Percentiles rank a stretch among this genome's conserved stretches.
Conservation (phyloP, 306 rosid species). For the Alnus rubra region DNA sequence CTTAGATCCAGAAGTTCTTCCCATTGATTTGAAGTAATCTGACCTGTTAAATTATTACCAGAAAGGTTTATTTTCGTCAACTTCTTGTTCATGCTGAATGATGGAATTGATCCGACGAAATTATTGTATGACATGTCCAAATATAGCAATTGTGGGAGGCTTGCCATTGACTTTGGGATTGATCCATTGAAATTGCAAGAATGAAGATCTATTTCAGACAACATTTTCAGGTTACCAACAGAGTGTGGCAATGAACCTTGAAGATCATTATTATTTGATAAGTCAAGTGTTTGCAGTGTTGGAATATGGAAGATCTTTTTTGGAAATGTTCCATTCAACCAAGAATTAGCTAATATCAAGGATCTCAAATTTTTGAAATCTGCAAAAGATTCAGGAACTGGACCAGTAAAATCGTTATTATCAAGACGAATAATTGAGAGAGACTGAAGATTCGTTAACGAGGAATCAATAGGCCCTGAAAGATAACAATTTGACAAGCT, state of each 20-base stretch:
- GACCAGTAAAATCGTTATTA: slow-evolving; percentile 17
- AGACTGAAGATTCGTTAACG: neutral
- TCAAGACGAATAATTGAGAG: slow-evolving; percentile 16
- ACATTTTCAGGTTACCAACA: slow-evolving; percentile 27
- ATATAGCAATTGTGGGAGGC: too few relatives aligned
- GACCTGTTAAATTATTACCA: slow-evolving; percentile 23
- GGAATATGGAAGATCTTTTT: slow-evolving; percentile 23
- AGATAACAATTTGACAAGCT: neutral
- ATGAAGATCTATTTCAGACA: slow-evolving; percentile 30
- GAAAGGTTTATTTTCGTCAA: slow-evolving; percentile 27
- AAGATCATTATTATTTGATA: slow-evolving; percentile 34
- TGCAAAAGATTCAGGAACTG: slow-evolving; percentile 25
- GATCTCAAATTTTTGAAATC: slow-evolving; percentile 23
- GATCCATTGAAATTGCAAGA: slow-evolving; percentile 31
- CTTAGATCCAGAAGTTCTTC: slow-evolving; percentile 19
- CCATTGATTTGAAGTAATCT: slow-evolving; percentile 13
- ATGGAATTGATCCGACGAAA: too few relatives aligned
- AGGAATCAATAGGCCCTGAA: neutral
- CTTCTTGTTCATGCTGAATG: slow-evolving; percentile 28
- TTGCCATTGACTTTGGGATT: too few relatives aligned
- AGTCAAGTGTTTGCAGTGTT: slow-evolving; percentile 27
- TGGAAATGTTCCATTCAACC: slow-evolving; percentile 32
- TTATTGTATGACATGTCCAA: too few relatives aligned
- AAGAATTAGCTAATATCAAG: slow-evolving; percentile 6
- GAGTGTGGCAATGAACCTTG: slow-evolving; percentile 32